Conservation (phyloP, 148 eudicot species). For the Rhododendron ovatum region DNA sequence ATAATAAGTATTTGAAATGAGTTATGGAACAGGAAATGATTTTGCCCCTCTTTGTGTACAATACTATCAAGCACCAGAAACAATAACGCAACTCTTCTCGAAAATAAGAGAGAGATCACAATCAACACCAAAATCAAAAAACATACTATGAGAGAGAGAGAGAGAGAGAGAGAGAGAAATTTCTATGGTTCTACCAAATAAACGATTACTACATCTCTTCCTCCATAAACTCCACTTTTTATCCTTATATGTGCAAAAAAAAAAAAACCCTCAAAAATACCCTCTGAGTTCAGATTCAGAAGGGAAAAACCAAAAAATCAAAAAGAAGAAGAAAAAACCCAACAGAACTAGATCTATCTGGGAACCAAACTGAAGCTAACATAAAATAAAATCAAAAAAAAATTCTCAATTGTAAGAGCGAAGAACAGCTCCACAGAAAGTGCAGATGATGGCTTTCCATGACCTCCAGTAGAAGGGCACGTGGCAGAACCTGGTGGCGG, state of each 20-base stretch:
- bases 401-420: slow-evolving; percentile 42
- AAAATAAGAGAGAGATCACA: background rate
- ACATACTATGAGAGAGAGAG: background rate
- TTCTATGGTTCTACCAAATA: background rate
- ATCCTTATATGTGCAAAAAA: background rate
- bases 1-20: too few species aligned
- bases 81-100: too few species aligned
- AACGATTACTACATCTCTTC: background rate
- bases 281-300: background rate
- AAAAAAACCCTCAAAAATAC: background rate
- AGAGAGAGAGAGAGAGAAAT: background rate
- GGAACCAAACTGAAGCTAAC: background rate
- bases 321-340: background rate
- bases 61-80: too few species aligned
- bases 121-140: background rate
- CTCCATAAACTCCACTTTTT: background rate
- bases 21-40: too few species aligned
- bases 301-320: too few species aligned
- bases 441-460: slow-evolving; percentile 78
- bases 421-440: slow-evolving; percentile 78
- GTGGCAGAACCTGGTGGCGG: slow-evolving; percentile 67
- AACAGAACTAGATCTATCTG: background rate
- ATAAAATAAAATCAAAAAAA: background rate
- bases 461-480: slow-evolving; percentile 73
- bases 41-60: too few species aligned